Percentiles rank a stretch among this genome's conserved stretches.
phyloP scores from a whole-genome alignment of 2,329 filamentous ascomycete genomes.

The Colletotrichum tropicicola region DNA sequence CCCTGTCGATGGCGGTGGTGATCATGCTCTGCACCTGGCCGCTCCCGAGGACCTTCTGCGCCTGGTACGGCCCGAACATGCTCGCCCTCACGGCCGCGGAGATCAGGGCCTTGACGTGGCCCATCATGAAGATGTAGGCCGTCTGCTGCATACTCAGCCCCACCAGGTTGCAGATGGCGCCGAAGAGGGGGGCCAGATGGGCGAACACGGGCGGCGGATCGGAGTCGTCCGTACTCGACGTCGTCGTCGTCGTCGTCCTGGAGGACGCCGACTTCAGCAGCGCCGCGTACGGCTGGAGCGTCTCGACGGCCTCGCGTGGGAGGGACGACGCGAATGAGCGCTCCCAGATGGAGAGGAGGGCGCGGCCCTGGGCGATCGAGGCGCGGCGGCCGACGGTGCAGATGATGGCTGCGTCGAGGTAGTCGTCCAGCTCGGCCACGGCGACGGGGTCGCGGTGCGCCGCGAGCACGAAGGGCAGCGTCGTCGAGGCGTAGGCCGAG shows the following conservation, averaged over 20 bases:
- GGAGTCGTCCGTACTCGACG: conserved; percentile 6
- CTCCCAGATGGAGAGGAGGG: conserved; percentile 80
- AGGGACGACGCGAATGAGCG: conserved; percentile 65
- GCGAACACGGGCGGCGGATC: conserved; percentile 26
- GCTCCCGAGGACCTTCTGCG: conserved; percentile 76
- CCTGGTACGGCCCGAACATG: conserved; percentile 83
- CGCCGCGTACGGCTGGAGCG: conserved; percentile 45
- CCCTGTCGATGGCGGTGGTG: conserved; percentile 63
- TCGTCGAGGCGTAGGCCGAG: conserved; percentile 74
- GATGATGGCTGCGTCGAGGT: conserved; percentile 77
- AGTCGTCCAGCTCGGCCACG: conserved; percentile 73
- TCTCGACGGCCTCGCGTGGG: conserved; percentile 32
- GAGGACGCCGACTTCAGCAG: conserved; percentile 40
- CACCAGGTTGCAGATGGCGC: conserved; percentile 70
- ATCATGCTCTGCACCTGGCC: conserved; percentile 66
- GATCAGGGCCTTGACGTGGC: conserved; percentile 79
- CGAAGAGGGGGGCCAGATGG: conserved; percentile 78
- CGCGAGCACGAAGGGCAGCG: conserved; percentile 78
- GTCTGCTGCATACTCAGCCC: conserved; percentile 69
- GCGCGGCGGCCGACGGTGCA: conserved; percentile 84
- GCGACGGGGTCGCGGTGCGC: conserved; percentile 64
- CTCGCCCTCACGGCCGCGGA: conserved; percentile 81
- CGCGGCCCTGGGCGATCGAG: conserved; percentile 78
- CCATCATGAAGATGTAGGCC: conserved; percentile 79
- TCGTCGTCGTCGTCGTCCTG: conserved; percentile 28